Conservation (phyloP, 2,329 filamentous ascomycete species). For the Fusarium tjaetaba region DNA sequence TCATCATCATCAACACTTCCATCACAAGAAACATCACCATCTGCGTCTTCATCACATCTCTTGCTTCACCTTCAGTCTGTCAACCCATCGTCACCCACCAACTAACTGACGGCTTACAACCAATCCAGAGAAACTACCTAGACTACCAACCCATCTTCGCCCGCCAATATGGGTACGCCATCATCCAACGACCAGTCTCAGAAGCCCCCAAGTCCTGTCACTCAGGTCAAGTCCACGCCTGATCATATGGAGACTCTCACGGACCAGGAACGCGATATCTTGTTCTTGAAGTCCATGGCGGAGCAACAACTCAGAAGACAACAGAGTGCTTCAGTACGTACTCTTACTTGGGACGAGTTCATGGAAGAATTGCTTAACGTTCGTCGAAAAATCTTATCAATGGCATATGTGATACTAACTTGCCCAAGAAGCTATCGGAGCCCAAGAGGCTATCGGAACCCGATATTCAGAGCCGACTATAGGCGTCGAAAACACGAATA, state of each 20-base stretch:
- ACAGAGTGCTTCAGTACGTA: no score
- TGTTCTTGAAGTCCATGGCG: accelerated
- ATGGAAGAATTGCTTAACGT: not conserved
- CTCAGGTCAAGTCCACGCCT: not conserved
- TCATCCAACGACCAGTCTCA: not conserved
- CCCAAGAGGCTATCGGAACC: not conserved
- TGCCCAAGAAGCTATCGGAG: not conserved
- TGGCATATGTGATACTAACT: not conserved
- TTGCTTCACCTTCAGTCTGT: not conserved
- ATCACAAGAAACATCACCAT: not conserved
- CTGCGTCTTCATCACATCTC: not conserved
- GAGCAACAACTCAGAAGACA: no score
- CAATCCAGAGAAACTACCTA: not conserved
- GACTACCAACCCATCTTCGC: not conserved
- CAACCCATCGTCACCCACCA: not conserved
- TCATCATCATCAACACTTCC: no score
- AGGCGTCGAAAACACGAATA: not conserved
- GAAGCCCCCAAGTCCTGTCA: not conserved
- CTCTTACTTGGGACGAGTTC: no score
- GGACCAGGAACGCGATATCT: not conserved
- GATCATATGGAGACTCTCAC: not conserved
- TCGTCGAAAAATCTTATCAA: not conserved
- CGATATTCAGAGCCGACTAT: not conserved
- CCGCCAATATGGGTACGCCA: not conserved
- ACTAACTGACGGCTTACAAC: no score